Evolutionary conservation across 2,329 filamentous ascomycete genomes (phyloP).

Genomic region (Apiospora pterosperma): DNA sequence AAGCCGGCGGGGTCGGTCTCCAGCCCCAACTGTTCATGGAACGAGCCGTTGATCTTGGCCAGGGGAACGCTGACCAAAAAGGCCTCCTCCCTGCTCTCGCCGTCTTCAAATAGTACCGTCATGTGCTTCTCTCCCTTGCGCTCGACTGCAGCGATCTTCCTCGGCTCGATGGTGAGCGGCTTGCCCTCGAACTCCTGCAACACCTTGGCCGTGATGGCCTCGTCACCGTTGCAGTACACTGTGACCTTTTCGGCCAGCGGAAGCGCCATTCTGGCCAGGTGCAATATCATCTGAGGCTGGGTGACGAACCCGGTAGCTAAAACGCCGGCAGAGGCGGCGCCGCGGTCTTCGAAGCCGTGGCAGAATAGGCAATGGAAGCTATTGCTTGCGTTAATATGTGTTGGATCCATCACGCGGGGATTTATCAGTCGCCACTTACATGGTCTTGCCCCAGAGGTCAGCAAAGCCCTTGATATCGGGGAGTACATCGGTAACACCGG

Average conservation of each 20-base stretch:
- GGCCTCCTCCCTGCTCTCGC: not conserved
- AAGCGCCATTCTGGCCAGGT: conserved; percentile 40
- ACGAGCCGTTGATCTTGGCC: conserved; percentile 35
- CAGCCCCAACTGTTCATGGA: conserved; percentile 41
- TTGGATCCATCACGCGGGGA: no score
- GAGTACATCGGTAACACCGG: conserved; percentile 47
- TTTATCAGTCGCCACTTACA: conserved; percentile 40
- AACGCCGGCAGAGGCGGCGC: conserved; percentile 40
- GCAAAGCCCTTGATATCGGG: conserved; percentile 49
- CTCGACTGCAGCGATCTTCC: conserved; percentile 12
- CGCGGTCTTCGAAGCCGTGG: conserved; percentile 56
- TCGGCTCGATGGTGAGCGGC: conserved; percentile 11
- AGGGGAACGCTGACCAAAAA: conserved; percentile 29
- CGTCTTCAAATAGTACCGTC: not conserved
- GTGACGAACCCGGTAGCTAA: conserved; percentile 37
- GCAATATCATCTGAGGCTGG: conserved; percentile 27
- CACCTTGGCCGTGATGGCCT: conserved; percentile 20
- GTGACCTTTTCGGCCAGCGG: conserved; percentile 41
- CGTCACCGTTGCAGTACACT: conserved; percentile 48
- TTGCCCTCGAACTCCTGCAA: not conserved
- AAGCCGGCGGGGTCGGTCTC: conserved; percentile 33
- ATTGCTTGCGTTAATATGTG: no score
- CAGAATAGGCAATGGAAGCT: conserved; percentile 59
- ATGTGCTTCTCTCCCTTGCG: not conserved
- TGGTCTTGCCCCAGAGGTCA: conserved; percentile 50